Base-by-base conservation (phyloP, 2,329 filamentous ascomycete species). In the Ambrosiella beaveri region DNA sequence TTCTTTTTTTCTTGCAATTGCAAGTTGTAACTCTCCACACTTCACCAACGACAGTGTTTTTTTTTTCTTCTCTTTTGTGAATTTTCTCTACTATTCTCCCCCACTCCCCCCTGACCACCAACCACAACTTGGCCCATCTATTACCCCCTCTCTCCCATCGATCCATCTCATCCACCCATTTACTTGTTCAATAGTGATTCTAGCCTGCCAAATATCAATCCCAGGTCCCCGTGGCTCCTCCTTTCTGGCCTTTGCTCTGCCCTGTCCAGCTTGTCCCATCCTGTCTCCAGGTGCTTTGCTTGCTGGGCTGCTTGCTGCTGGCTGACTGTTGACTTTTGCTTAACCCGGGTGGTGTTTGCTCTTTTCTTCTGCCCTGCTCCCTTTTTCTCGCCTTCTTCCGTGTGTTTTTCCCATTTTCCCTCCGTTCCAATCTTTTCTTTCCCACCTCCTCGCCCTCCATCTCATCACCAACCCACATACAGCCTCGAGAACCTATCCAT, bases 401-500 rank as follows among this genome's bases (percentile, higher is more conserved):
- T 37, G 51, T 53, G 51, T 53, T 53, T 53, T 53, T 53, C 17
- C 51, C 51, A 53, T 19, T 59, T 57, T 50, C 38, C 45, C 44
- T 55, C 53, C 53, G 45, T 55, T 39, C 45, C 54, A 40, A 44
- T 58, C 59, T 55, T 49, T 45, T 40, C 15, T 27, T 52, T 44
- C 54, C 56, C 53, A 51, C 57, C 52, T 58, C 45, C 19, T 27
- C 55, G 41, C 45, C 45, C 41, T 52, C 56, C 36, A 57, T 49
- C 41, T 27, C 54, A 49, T 39, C 55, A 37, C 55, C 49, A 52
- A 58, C 35, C 39, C 27, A 58, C 37, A 44, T 47, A 49, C 55
- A 47, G 36, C 27, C 57, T 57, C 52, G 35, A 56, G 54, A 57
- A 54, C 57, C 58, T 36, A 49, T 54, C 57, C 50, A 90, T 73